Percentiles rank a stretch among this genome's conserved stretches.
Conservation (phyloP, 139 green algal species). For the Picochlorum sp. region DNA sequence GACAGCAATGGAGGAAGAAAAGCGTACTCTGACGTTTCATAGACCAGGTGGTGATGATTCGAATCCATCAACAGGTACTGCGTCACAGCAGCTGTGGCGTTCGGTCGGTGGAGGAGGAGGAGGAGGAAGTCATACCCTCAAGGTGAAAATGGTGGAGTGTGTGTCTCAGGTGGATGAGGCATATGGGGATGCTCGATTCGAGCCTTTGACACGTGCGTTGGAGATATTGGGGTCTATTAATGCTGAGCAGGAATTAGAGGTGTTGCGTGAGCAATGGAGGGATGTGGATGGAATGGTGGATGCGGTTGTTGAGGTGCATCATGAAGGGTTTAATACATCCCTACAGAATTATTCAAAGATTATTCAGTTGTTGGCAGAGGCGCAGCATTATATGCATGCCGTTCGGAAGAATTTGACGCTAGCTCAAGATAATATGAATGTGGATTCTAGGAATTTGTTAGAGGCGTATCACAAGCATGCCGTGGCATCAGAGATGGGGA, state of each 20-base stretch:
- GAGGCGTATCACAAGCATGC: conserved; percentile 57
- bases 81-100: not conserved
- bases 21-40: too few relatives aligned
- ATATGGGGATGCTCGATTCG: conserved; percentile 52
- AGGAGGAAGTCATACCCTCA: not conserved
- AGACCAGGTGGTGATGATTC: too few relatives aligned
- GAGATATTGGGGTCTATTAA: conserved; percentile 53
- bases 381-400: conserved; percentile 45
- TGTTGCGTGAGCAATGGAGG: conserved; percentile 49
- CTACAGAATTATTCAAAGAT: conserved; percentile 84
- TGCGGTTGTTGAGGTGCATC: conserved; percentile 54
- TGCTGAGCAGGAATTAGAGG: conserved; percentile 42
- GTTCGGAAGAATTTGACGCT: conserved; percentile 49
- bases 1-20: too few relatives aligned
- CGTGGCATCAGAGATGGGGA: conserved; percentile 39
- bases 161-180: not conserved
- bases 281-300: conserved; percentile 53
- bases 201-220: conserved; percentile 67
- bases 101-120: not conserved
- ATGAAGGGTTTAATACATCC: conserved; percentile 73
- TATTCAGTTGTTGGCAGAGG: conserved; percentile 63
- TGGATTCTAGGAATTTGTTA: conserved; percentile 46
- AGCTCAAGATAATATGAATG: conserved; percentile 28
- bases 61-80: too few relatives aligned
- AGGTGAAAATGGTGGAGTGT: too few relatives aligned